A percentile compares a stretch with the other conserved stretches of the same genome.
phyloP scores from a whole-genome alignment of 306 rosid species.

The Erythrophleum fordii region DNA sequence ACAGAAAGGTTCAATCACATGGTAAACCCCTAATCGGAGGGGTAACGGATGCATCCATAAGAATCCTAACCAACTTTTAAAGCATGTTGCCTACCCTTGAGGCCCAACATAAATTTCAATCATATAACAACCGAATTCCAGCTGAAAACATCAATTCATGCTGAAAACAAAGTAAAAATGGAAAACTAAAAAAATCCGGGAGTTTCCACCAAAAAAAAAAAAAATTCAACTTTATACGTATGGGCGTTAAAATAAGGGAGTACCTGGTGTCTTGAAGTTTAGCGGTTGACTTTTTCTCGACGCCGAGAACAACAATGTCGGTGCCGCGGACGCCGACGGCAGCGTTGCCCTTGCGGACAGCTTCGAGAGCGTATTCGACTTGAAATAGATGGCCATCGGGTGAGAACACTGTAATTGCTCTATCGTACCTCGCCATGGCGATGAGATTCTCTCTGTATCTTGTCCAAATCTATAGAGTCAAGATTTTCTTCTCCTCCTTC shows the following conservation, averaged over 20 bases:
- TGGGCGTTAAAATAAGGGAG: background rate
- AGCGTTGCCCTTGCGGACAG: slow-evolving; percentile 99
- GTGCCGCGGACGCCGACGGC: slow-evolving; percentile 99
- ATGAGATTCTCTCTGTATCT: background rate
- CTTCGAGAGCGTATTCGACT: slow-evolving; percentile 97
- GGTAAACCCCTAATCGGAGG: slow-evolving; percentile 4
- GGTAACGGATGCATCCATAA: background rate
- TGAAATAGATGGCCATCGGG: slow-evolving; percentile 99
- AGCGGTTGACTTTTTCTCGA: slow-evolving; percentile 94
- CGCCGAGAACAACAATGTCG: slow-evolving; percentile 96
- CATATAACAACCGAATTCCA: background rate
- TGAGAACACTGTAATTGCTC: slow-evolving; percentile 96
- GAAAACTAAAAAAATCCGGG: background rate
- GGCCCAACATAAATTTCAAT: background rate
- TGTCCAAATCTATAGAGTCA: slow-evolving; percentile 12
- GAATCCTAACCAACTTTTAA: background rate
- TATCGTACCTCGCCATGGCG: slow-evolving; percentile 91
- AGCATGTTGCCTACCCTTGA: background rate
- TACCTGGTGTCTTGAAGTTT: slow-evolving; percentile 96
- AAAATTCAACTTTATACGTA: background rate
- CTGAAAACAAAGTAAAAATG: background rate
- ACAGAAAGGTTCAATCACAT: background rate
- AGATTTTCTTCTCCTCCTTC: slow-evolving; percentile 1
- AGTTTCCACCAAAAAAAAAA: background rate
- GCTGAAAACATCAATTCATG: background rate